Conservation (phyloP, 352 stramenopile species). For the Blastocystis sp. region DNA sequence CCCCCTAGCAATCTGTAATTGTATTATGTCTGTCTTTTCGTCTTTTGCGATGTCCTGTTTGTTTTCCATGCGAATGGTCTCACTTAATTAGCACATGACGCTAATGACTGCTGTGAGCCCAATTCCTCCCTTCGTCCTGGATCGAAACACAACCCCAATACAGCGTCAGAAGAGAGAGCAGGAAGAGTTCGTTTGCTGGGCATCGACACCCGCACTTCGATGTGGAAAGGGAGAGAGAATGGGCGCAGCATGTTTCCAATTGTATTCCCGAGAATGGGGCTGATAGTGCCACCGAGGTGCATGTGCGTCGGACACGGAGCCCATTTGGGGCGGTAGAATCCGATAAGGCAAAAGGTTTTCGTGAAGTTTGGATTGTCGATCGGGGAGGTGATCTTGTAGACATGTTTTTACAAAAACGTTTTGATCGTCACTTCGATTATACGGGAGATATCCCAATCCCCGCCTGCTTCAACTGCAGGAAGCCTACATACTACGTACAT, state of each 20-base stretch:
- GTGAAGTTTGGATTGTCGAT: not conserved
- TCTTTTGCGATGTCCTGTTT: not conserved
- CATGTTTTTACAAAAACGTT: conserved; percentile 74
- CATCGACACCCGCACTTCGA: too few relatives aligned
- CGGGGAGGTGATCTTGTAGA: not conserved
- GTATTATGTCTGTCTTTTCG: not conserved
- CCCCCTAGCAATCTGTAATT: not conserved
- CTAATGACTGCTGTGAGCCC: too few relatives aligned
- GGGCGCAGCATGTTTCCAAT: not conserved
- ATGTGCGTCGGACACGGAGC: not conserved
- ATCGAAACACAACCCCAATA: too few relatives aligned
- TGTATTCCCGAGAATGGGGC: too few relatives aligned
- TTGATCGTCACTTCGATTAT: conserved; percentile 74
- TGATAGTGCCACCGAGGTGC: not conserved
- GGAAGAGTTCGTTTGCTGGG: too few relatives aligned
- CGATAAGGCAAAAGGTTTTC: not conserved
- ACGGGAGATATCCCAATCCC: conserved; percentile 73
- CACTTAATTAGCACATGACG: too few relatives aligned
- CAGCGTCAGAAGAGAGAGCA: too few relatives aligned
- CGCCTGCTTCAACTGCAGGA: conserved; percentile 67
- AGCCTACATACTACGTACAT: conserved; percentile 73
- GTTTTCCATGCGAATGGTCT: not conserved
- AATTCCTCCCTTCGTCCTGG: too few relatives aligned
- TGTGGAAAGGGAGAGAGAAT: too few relatives aligned
- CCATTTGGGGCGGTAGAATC: not conserved